Base-by-base conservation (phyloP, 169 alveolate genomes). In the Cryptosporidium meleagridis region DNA sequence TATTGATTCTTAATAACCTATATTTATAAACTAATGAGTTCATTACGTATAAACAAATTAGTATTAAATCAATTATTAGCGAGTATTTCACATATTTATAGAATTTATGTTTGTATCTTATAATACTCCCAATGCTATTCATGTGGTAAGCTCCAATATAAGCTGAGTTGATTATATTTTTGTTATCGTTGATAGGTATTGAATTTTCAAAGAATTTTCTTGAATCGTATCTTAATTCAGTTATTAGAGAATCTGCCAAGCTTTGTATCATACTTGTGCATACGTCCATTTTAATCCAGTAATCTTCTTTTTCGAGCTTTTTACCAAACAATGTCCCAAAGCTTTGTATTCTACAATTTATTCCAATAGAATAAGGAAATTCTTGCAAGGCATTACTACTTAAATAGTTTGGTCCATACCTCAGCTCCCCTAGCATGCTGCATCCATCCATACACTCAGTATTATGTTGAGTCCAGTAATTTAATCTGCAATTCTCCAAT, bases 381-480 rank as follows among this genome's bases (percentile, higher is more conserved):
- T 73, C 86, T 31, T 18, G 44, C 2, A 23, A 3, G 55, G 21
- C 29, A 53, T 45, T 65, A 61, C 68, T 51, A 9, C 75, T 61
- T 9, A 80, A 18, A 65, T 62, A 80, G 62, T 80, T 80, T 16
- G 75, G 73, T 62, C 89, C 89, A 44, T 80, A 80, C 41, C 75
- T 80, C 70, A 80, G 53, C 62, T 80, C 68, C 10, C 89, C 89
- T 33, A 23, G 0, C 21, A 80, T 61, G 39, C 69, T 62, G 29
- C 89, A 80, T 23, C 89, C 89, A 62, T 80, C 89, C 73, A 80
- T 62, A 26, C 89, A 80, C n/a, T 59, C 69, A 18, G 89, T 80
- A 45, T 59, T 59, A 45, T 44, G 37, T 14, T 14, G 52, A 41
- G 89, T 80, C 89, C 89, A 80, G 35, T 80, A 80, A 67, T 67